Percentiles rank a stretch among this genome's conserved stretches.
phyloP scores from a whole-genome alignment of 202 grass and related monocot genomes.

The Digitaria exilis region DNA sequence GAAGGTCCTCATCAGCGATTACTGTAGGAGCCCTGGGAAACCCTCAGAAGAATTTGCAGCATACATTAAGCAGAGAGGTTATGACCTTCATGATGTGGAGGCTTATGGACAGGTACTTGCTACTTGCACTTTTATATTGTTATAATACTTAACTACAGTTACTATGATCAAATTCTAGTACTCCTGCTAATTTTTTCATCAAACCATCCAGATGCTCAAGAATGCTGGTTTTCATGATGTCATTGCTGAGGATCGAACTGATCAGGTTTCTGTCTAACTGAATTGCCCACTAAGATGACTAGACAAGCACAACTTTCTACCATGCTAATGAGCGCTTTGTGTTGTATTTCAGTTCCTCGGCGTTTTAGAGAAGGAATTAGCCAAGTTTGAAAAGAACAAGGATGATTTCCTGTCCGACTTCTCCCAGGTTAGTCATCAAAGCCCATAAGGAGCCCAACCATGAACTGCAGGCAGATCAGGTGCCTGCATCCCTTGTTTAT shows the following conservation, averaged over 20 bases:
- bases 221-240: slow-evolving; percentile 73
- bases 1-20: slow-evolving; percentile 82
- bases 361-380: slow-evolving; percentile 66
- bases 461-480: neutral
- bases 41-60: slow-evolving; percentile 72
- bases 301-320: neutral
- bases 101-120: slow-evolving; percentile 68
- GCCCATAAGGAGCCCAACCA: neutral
- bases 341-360: slow-evolving; percentile 61
- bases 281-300: neutral
- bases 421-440: slow-evolving; percentile 49
- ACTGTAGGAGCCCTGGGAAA: slow-evolving; percentile 64
- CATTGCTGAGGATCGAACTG: slow-evolving; percentile 65
- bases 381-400: slow-evolving; percentile 69
- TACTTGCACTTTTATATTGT: neutral
- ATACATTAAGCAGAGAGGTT: slow-evolving; percentile 84
- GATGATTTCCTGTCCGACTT: slow-evolving; percentile 65
- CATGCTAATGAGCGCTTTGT: slow-evolving; percentile 13
- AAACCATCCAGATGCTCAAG: slow-evolving; percentile 63
- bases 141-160: neutral
- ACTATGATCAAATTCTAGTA: neutral
- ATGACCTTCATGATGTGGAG: slow-evolving; percentile 78
- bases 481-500: neutral
- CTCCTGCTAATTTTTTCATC: slow-evolving; percentile 23
- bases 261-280: slow-evolving; percentile 55